phyloP scores from a whole-genome alignment of 1,139 yeast species.

The Schwanniomyces etchellsii region DNA sequence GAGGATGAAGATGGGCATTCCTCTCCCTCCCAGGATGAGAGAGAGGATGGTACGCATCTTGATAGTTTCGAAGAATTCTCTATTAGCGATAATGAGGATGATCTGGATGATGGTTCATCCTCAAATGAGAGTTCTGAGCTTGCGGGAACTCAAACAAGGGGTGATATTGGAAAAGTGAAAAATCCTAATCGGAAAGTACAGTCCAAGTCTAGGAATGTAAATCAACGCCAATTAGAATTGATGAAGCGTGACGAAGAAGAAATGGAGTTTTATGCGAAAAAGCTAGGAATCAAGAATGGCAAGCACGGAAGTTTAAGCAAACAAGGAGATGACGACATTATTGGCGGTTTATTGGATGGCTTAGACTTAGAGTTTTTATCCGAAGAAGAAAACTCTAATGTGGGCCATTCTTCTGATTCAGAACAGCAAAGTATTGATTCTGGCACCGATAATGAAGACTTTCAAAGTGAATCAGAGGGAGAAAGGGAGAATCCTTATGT shows the following conservation, averaged over 20 bases:
- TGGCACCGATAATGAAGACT: constrained; percentile 40
- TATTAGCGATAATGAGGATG: constrained; percentile 9
- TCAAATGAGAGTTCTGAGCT: no score
- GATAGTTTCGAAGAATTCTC: constrained; percentile 23
- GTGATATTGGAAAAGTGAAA: constrained; percentile 4
- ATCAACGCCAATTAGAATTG: constrained; percentile 38
- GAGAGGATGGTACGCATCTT: constrained; percentile 5
- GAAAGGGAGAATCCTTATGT: constrained; percentile 76
- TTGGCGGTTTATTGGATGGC: constrained; percentile 75
- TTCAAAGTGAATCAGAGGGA: constrained; percentile 12
- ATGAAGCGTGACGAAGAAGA: constrained; percentile 68
- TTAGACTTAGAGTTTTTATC: constrained; percentile 52
- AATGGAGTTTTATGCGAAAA: constrained; percentile 76
- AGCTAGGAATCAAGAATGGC: constrained; percentile 63
- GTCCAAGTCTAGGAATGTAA: constrained; percentile 8
- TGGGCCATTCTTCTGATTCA: background rate
- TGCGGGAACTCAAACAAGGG: constrained; percentile 10
- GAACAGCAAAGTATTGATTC: constrained; percentile 7
- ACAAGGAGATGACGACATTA: constrained; percentile 56
- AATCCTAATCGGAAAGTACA: background rate
- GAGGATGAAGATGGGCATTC: no score
- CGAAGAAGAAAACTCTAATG: constrained; percentile 11
- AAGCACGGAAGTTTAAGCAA: constrained; percentile 38
- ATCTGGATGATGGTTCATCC: no score
- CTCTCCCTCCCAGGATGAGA: constrained; percentile 1